Conservation (phyloP, 83 land plant genomes). For the Picea abies region DNA sequence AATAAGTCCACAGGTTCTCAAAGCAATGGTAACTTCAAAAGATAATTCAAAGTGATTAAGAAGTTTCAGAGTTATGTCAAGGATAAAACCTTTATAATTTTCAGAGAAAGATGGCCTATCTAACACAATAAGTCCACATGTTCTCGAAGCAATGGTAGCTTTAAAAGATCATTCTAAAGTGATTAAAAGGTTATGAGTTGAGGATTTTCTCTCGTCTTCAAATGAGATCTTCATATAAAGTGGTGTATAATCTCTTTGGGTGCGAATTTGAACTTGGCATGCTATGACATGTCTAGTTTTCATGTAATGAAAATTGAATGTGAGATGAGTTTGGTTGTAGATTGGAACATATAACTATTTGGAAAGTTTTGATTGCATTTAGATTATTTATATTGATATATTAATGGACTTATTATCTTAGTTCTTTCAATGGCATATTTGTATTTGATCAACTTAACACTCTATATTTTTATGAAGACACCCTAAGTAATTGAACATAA, state of each 20-base stretch:
- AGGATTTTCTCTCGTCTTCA: too few relatives aligned
- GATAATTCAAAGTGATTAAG: conserved; percentile 41
- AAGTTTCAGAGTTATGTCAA: not conserved
- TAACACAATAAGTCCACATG: not conserved
- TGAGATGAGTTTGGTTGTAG: not conserved
- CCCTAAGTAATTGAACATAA: not conserved
- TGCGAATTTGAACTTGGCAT: not conserved
- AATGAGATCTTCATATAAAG: too few relatives aligned
- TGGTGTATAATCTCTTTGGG: not conserved
- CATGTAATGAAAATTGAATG: not conserved
- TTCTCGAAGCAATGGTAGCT: not conserved
- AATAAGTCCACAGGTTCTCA: conserved; percentile 74
- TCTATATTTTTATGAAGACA: not conserved
- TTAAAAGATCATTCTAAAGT: not conserved
- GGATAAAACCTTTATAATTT: not conserved
- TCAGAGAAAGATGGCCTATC: not conserved
- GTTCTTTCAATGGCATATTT: not conserved
- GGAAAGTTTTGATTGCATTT: not conserved
- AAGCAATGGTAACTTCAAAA: conserved; percentile 63
- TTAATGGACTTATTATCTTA: not conserved
- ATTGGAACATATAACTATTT: not conserved
- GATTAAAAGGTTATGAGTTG: not conserved
- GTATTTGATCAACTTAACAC: not conserved
- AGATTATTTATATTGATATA: not conserved
- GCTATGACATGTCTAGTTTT: not conserved